Base-by-base conservation (phyloP, 2,329 filamentous ascomycete genomes). In the Fusarium sp. region DNA sequence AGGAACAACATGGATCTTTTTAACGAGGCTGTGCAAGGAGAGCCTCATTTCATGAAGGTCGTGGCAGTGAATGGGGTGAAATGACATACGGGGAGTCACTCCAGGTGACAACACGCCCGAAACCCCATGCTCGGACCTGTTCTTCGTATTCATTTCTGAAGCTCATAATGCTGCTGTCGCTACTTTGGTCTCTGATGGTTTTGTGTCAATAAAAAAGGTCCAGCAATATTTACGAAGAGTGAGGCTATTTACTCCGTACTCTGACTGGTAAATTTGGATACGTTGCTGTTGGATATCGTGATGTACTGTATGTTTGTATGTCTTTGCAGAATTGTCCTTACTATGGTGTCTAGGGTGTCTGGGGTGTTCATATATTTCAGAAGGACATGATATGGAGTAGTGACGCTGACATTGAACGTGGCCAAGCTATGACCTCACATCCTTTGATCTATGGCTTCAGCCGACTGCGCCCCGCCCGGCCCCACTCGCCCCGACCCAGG, bases 101-200 rank as follows among this genome's bases (percentile, higher is more conserved):
- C 90, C 90, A 93, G 4, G 89, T 92, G 67, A 92, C 92, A 73
- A 92, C 89, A 49, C 88, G 82, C 4, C 76, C 70, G 75, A 92
- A 93, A 2, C 90, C 90, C 90, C 90, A 92, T 2, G 85, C 87
- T 35, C 83, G 83, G 25, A 93, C 90, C 73, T 91, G 81, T 49
- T 81, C 78, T 75, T 93, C 90, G 37, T 74, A 70, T 37, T 73
- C 62, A 23, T 63, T 72, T 25, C 59, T 65, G 40, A 69, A 68
- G 56, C 65, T 70, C 77, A 78, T 78, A 46, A 59, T 67, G 46
- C 19, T 25, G 51, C 56, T 67, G 43, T 19, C 20, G 44, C 20
- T 35, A 27, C 14, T 20, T 43, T 59, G 35, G 17, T 41, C 23
- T 37, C 8, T 46, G 17, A 20, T 41, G 32, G 19, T 7, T 37